Base-by-base conservation (phyloP, 2,329 filamentous ascomycete species). In the Monascus ruber region DNA sequence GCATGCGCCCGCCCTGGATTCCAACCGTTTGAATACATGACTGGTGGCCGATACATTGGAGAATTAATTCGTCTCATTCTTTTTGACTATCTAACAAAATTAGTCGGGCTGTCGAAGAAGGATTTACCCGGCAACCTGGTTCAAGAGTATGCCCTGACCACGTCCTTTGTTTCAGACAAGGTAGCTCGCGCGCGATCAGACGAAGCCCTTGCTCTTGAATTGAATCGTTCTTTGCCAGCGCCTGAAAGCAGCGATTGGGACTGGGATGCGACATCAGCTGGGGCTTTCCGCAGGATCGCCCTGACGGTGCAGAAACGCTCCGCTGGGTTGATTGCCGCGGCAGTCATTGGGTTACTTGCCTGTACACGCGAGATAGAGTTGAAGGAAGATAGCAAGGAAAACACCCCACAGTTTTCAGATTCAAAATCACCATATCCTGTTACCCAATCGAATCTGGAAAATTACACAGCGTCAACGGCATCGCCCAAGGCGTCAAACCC, bases 11-110 rank as follows among this genome's bases (percentile, higher is more conserved):
- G 68, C 5, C 81, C 84, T 0, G 83, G 84, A 0, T 87, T 89
- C 50, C 84, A 89, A 47, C 83, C 84, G 0, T 74, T 89, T 17
- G 85, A 91, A 55, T 89, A 88, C 61, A 85, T 89, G 81, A 87
- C 83, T 1, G 76, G 83, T 2, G 83, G 83, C 2, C 71, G 83
- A 32, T 88, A 88, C 54, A 70, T 88, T 4, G 83, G 83, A 37
- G 83, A 88, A 59, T 73, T 88, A 7, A 79, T 81, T 24, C 77
- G 83, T 25, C 67, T 87, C 40, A 76, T 84, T 44, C 69, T 86
- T 39, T 60, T 79, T 32, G 79, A 85, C 52, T 80, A 83, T 51
- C 59, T 82, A 51, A 71, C 65, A 7, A 65, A 52, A 7, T 48
- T 75, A 9, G 40, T 63, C 3, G 47, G 55, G 7, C 59, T 68